Base-by-base conservation (phyloP, 192 early-diverging fungal species). In the Linnemannia hyalina region DNA sequence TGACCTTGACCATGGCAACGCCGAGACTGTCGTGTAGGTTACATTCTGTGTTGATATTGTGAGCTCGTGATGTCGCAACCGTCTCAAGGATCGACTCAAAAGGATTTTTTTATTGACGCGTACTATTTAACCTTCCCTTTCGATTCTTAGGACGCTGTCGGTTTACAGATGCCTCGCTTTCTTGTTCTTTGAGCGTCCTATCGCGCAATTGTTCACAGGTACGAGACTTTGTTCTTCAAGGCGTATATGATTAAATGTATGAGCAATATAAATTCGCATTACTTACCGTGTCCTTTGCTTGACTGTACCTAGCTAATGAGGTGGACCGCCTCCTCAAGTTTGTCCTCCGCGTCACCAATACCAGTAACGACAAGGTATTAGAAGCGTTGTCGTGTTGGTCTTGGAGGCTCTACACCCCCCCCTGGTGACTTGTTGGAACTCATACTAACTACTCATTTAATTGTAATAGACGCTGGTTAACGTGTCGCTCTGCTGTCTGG, bases 201-300 rank as follows among this genome's bases (percentile, higher is more conserved):
- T 83, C 55, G 71, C 68, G 4, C 38, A 52, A 3, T 60, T 83
- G 68, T 83, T 83, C 29, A 78, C 76, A 57, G 35, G 81, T 82
- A 82, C 47, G 15, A 42, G 10, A n/a, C 18, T 29, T 15, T 46
- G 2, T 32, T 9, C 4, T 32, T 32, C 3, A 15, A 15, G 4
- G 11, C 18, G 26, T 0, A 18, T 7, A 23, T 29, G 2, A 44
- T 1, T 41, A 22, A 4, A 13, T n/a, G 2, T 11, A n/a, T 68
- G n/a, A 36, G 55, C 36, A 47, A 41, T 0, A 46, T 6, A 6
- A 60, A 32, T 29, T 35, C 20, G 0, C 10, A 41, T 15, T 0
- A 10, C 60, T 65, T 32, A 65, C 29, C 60, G 11, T 32, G 32
- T 65, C 29, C 13, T 63, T 32, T 42, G 5, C 23, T 23, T 10